Conservation (phyloP, 129 eudicot genomes). For the Gnaphalium uliginosum region DNA sequence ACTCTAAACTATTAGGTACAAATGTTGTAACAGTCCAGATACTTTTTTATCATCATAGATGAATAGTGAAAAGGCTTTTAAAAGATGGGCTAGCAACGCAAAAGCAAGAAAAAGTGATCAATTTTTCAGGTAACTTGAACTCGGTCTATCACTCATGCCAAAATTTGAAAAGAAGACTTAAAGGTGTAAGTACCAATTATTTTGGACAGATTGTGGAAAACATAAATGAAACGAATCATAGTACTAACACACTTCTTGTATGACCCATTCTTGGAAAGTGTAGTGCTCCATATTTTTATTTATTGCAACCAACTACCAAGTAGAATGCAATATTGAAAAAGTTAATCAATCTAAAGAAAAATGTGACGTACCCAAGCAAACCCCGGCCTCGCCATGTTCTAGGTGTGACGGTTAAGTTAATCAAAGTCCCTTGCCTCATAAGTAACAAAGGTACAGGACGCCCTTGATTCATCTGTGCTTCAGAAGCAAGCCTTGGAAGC, state of each 20-base stretch:
- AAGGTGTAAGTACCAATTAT: background rate
- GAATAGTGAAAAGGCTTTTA: background rate
- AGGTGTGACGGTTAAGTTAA: constrained; percentile 74
- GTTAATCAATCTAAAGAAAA: background rate
- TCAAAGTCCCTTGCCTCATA: constrained; percentile 71
- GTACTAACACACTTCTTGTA: background rate
- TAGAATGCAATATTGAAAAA: background rate
- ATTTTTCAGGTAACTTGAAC: background rate
- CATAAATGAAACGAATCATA: background rate
- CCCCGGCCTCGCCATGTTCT: constrained; percentile 95
- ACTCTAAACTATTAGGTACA: background rate
- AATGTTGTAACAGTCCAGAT: background rate
- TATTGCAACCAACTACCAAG: background rate
- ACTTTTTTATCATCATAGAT: background rate
- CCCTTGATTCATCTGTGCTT: constrained; percentile 72
- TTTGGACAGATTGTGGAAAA: background rate
- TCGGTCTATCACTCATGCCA: background rate
- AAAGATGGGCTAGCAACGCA: background rate
- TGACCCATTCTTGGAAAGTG: background rate
- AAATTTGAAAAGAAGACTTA: background rate
- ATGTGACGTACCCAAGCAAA: constrained; percentile 72
- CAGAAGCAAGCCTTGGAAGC: constrained; percentile 73
- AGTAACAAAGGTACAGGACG: constrained; percentile 56
- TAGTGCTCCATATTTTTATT: background rate
- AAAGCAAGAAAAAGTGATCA: background rate